Evolutionary conservation across 768 basidiomycete species (phyloP).

Genomic region (Suillus variegatus): DNA sequence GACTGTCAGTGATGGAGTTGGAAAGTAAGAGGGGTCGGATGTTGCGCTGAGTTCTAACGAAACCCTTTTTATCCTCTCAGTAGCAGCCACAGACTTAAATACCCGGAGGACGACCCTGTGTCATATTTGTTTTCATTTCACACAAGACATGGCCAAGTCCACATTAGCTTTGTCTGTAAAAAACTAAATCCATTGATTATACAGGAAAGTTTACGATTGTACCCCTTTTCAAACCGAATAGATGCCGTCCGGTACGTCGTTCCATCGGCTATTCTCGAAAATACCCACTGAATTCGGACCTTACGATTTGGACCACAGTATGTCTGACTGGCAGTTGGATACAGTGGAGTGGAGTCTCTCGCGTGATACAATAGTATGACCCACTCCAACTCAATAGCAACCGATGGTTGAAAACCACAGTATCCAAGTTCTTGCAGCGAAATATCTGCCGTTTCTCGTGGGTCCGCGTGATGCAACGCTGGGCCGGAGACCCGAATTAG

Average conservation of each 20-base stretch:
- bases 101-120: conserved; percentile 3
- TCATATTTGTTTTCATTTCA: conserved; percentile 6
- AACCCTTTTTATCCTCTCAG: conserved; percentile 5
- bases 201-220: not conserved
- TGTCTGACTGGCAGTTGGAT: not conserved
- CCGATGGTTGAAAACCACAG: too few relatives aligned
- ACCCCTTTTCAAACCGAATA: conserved; percentile 2
- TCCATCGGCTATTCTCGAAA: not conserved
- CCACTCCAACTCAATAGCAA: not conserved
- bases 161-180: not conserved
- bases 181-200: conserved; percentile 1
- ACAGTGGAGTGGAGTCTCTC: not conserved
- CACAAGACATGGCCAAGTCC: not conserved
- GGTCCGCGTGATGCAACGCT: conserved; percentile 4
- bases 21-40: conserved; percentile 20
- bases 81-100: conserved; percentile 5
- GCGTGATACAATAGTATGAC: not conserved
- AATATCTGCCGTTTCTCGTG: not conserved
- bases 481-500: not conserved
- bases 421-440: not conserved
- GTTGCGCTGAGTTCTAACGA: conserved; percentile 29
- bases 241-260: not conserved
- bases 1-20: conserved; percentile 30
- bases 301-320: too few relatives aligned
- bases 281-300: not conserved